Percentiles rank a stretch among this genome's conserved stretches.
Conservation (phyloP, 176 grass and related monocot species). For the Cocos nucifera region DNA sequence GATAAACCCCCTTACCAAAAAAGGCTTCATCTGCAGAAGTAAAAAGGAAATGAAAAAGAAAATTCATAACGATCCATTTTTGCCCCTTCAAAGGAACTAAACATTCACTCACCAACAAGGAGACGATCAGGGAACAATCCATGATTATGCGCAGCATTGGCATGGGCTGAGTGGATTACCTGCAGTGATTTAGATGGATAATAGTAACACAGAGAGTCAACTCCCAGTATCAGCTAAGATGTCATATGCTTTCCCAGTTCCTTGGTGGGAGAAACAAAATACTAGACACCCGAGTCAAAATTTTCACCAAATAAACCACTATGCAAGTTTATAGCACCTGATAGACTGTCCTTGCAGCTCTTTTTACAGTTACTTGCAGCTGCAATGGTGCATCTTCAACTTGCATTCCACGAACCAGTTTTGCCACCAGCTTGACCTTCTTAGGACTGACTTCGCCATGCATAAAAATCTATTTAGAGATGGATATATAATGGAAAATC, state of each 20-base stretch:
- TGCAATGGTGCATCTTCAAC: conserved; percentile 83
- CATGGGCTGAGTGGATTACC: conserved; percentile 93
- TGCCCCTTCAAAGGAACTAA: neutral
- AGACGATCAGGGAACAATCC: conserved; percentile 70
- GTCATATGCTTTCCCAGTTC: too few relatives aligned
- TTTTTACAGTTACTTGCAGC: conserved; percentile 89
- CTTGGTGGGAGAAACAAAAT: neutral
- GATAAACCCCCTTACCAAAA: conserved; percentile 72
- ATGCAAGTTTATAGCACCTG: conserved; percentile 22
- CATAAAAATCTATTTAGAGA: neutral
- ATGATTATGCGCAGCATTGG: conserved; percentile 75
- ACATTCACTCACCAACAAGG: conserved; percentile 57
- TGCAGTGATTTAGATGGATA: neutral
- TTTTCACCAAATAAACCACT: too few relatives aligned
- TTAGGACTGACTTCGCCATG: conserved; percentile 53
- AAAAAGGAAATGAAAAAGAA: neutral
- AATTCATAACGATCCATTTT: neutral
- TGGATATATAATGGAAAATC: too few relatives aligned
- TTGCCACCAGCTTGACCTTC: conserved; percentile 85
- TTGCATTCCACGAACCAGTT: conserved; percentile 72
- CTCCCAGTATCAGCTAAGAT: too few relatives aligned
- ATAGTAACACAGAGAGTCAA: too few relatives aligned
- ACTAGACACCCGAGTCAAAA: neutral
- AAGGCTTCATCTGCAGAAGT: conserved; percentile 57
- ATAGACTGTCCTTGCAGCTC: conserved; percentile 73